Base-by-base conservation (phyloP, 140 eudicot species). In the Ambrosia hybrid region DNA sequence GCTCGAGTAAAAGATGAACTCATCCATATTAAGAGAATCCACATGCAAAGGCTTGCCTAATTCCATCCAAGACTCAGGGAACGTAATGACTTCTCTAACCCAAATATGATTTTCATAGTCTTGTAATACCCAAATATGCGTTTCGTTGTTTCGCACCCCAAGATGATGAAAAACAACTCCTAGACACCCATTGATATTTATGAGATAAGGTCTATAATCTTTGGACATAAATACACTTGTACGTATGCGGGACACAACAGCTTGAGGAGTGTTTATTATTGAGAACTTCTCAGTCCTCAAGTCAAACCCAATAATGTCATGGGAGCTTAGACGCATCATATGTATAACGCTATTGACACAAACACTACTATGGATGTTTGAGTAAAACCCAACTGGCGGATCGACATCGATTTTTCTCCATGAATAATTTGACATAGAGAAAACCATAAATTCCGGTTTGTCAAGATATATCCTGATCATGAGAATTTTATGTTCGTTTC, bases 261-360 rank as follows among this genome's bases (percentile, higher is more conserved):
- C 70, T 4, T 16, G 13, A 10, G 62, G 70, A 36, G 38, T 21
- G 46, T 62, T 73, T 10, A 36, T 71, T 15, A 63, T 73, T 36
- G n/a, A 11, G 14, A 61, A 61, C 38, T 13, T 62, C 62, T 62
- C 71, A 0, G 63, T 34, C 11, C 62, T 37, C 71, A 73, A 73
- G 17, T 73, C 72, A 51, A 63, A 73, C 10, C 55, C 64, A 41
- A 73, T 62, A 14, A 73, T 64, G 10, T 73, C 78, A n/a, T 8
- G 9, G 6, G 9, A 4, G 1, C 12, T 13, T 45, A 73, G n/a
- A n/a, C n/a, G 63, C 52, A 73, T 30, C 48, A 73, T 7, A 49
- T 73, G 70, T 12, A 61, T 52, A 6, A 34, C 76, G 33, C 59
- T 45, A 51, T 51, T 63, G 26, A 63, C 65, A 51, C 71, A 63